These are phyloP conservation scores for sorghum (Sorghum bicolor) DNA, from an alignment of 176 grass and related monocot species.

Conservation along the genomic window Sorghum_bicolor_NCBIv3 NC_012878.2:55556501-55557000, in stretches of 20 bases:
- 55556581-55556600: too few relatives aligned
- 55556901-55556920: conserved; percentile 67
- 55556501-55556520: conserved; percentile 42
- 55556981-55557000: not conserved
- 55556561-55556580: too few relatives aligned
- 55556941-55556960: conserved; percentile 25
- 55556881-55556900: not conserved
- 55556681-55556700: not conserved
- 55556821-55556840: not conserved
- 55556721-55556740: not conserved
- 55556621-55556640: too few relatives aligned
- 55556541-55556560: conserved; percentile 62
- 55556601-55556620: too few relatives aligned
- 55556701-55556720: not conserved
- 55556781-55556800: not conserved
- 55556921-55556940: conserved; percentile 54
- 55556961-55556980: not conserved
- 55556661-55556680: not conserved
- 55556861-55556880: not conserved
- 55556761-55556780: not conserved
- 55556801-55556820: not conserved
- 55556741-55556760: not conserved
- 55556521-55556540: conserved; percentile 79
- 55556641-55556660: too few relatives aligned
- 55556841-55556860: not conserved